phyloP scores from a whole-genome alignment of 176 grass and related monocot species.

The Musa beccarii region DNA sequence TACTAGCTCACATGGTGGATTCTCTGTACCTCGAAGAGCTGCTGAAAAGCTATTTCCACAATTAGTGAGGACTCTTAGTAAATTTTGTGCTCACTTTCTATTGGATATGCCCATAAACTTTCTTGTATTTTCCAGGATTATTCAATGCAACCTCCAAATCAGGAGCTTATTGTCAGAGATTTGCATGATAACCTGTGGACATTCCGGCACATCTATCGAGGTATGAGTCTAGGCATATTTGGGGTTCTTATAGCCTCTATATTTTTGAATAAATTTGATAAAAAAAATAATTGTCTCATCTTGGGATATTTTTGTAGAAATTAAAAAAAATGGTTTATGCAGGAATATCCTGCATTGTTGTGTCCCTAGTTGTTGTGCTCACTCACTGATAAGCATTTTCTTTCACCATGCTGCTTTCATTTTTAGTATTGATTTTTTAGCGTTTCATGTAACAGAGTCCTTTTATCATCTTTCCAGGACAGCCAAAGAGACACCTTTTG shows the following conservation, averaged over 20 bases:
- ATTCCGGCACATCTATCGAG: constrained; percentile 98
- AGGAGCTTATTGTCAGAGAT: constrained; percentile 88
- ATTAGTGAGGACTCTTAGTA: constrained; percentile 33
- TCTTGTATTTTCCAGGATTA: constrained; percentile 54
- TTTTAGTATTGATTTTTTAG: neutral
- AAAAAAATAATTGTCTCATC: too few species aligned
- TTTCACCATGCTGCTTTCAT: neutral
- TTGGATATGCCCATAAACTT: constrained; percentile 14
- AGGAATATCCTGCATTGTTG: neutral
- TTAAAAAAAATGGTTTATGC: neutral
- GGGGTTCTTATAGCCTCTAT: neutral
- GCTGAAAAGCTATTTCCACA: constrained; percentile 96
- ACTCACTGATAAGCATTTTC: neutral
- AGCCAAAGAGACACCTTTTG: constrained; percentile 92
- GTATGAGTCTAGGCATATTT: constrained; percentile 37
- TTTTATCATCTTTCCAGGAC: constrained; percentile 45
- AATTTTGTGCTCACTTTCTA: neutral
- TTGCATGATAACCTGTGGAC: constrained; percentile 96
- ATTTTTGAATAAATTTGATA: too few species aligned
- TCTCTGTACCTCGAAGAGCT: constrained; percentile 83
- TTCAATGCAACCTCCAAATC: constrained; percentile 90
- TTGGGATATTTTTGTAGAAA: neutral
- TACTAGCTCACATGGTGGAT: constrained; percentile 95
- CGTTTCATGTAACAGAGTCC: neutral
- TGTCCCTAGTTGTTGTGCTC: neutral